A percentile compares a stretch with the other conserved stretches of the same genome.
phyloP scores from a whole-genome alignment of 352 stramenopile genomes.

The Phytophthora colocasiae region DNA sequence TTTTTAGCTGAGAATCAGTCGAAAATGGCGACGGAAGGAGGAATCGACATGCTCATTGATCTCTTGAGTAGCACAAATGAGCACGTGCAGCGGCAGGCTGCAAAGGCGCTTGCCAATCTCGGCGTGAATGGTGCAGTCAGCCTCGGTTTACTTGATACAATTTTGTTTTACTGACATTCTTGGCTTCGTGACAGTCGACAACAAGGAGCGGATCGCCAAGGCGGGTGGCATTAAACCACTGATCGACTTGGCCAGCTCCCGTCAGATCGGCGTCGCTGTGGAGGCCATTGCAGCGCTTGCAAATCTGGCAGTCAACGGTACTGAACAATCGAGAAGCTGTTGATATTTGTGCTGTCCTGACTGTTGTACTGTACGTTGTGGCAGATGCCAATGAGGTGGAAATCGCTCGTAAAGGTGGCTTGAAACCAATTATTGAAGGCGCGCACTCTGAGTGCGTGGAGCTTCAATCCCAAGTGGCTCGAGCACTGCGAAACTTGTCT shows the following conservation, averaged over 20 bases:
- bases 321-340: neutral
- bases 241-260: conserved; percentile 82
- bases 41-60: conserved; percentile 94
- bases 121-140: conserved; percentile 83
- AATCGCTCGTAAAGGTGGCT: conserved; percentile 88
- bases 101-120: conserved; percentile 95
- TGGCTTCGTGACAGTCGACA: conserved; percentile 66
- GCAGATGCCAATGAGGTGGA: conserved; percentile 93
- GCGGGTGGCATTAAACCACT: conserved; percentile 91
- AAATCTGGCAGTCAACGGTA: conserved; percentile 95
- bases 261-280: conserved; percentile 86
- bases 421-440: conserved; percentile 92
- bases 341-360: neutral
- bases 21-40: conserved; percentile 93
- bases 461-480: conserved; percentile 88
- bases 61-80: conserved; percentile 87
- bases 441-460: conserved; percentile 83
- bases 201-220: conserved; percentile 94
- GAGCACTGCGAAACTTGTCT: conserved; percentile 94
- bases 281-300: conserved; percentile 94
- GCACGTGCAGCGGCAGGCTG: conserved; percentile 93
- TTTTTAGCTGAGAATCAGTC: conserved; percentile 92
- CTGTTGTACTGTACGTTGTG: conserved; percentile 6
- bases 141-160: too few species aligned
- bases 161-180: neutral